These are phyloP conservation scores for Mycena latifolia DNA, from an alignment of 768 basidiomycete species.

Conservation along the genomic window DNA sequence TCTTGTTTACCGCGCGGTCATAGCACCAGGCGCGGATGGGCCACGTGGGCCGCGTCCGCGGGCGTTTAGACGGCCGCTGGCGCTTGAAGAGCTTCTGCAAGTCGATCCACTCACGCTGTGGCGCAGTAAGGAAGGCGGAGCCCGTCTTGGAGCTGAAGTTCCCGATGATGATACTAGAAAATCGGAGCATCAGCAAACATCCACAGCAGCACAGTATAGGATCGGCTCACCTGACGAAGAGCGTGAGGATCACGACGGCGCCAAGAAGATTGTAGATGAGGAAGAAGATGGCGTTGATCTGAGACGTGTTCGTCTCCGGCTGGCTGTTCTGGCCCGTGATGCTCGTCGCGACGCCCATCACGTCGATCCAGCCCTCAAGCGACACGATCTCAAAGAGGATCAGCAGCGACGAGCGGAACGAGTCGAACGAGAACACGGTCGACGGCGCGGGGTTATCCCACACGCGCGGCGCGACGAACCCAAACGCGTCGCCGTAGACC, in stretches of 20 bases:
- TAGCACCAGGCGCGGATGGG: slow-evolving; percentile 87
- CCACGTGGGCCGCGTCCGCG: slow-evolving; percentile 68
- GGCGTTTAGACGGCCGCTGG: slow-evolving; percentile 88
- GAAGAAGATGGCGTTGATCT: slow-evolving; percentile 91
- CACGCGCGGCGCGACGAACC: slow-evolving; percentile 84
- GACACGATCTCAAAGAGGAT: slow-evolving; percentile 98
- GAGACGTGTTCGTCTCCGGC: slow-evolving; percentile 77
- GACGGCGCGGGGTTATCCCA: slow-evolving; percentile 91
- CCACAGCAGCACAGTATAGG: not conserved
- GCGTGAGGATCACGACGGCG: slow-evolving; percentile 88
- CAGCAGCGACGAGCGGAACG: slow-evolving; percentile 83
- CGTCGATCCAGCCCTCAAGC: slow-evolving; percentile 97
- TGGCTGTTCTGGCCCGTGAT: slow-evolving; percentile 80
- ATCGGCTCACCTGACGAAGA: slow-evolving; percentile 84
- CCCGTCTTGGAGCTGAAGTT: slow-evolving; percentile 93
- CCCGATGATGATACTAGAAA: slow-evolving; percentile 89
- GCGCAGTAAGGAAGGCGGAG: slow-evolving; percentile 84
- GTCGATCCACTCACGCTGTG: slow-evolving; percentile 96
- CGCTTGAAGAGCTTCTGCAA: slow-evolving; percentile 89
- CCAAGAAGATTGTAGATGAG: slow-evolving; percentile 93
- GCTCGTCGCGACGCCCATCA: slow-evolving; percentile 84
- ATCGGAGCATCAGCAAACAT: slow-evolving; percentile 31
- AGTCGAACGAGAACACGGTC: slow-evolving; percentile 91
- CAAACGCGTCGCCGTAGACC: slow-evolving; percentile 70
- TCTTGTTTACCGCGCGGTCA: slow-evolving; percentile 90